A percentile compares a stretch with the other conserved stretches of the same genome.
phyloP scores from a whole-genome alignment of 495 filamentous ascomycete species.

The Penicillium nucicola region DNA sequence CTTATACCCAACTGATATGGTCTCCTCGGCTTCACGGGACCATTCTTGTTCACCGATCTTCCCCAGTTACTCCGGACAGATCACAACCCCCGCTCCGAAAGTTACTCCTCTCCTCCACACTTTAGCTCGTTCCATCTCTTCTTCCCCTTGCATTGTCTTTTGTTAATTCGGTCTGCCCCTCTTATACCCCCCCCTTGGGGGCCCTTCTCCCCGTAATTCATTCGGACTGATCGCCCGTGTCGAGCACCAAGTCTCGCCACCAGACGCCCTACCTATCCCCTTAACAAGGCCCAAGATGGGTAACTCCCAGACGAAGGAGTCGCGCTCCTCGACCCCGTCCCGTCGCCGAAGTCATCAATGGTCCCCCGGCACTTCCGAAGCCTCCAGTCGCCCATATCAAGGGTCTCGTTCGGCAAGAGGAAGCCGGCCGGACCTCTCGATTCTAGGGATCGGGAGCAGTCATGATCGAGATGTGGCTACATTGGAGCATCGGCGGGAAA shows the following conservation, averaged over 20 bases:
- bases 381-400: conserved; percentile 37
- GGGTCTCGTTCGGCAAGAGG: conserved; percentile 43
- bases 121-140: neutral
- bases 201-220: conserved; percentile 5
- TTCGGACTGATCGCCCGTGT: conserved; percentile 17
- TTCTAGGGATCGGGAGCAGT: conserved; percentile 49
- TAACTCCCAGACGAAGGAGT: conserved; percentile 60
- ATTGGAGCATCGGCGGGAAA: conserved; percentile 67
- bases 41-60: conserved; percentile 14
- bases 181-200: conserved; percentile 16
- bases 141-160: conserved; percentile 5
- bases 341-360: conserved; percentile 35
- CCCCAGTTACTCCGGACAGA: conserved; percentile 25
- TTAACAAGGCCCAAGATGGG: conserved; percentile 47
- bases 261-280: no score
- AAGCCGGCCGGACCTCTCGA: conserved; percentile 54
- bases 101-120: conserved; percentile 18
- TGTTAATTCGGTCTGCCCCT: neutral
- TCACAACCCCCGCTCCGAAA: conserved; percentile 14
- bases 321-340: conserved; percentile 36
- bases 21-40: neutral
- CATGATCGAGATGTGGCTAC: conserved; percentile 39
- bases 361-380: conserved; percentile 33
- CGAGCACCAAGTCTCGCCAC: no score
- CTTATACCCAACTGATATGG: neutral